Percentiles rank a stretch among this genome's conserved stretches.
These are phyloP conservation scores for Ogataea allantospora DNA, from an alignment of 805 yeast species.

Conservation along the genomic window DNA sequence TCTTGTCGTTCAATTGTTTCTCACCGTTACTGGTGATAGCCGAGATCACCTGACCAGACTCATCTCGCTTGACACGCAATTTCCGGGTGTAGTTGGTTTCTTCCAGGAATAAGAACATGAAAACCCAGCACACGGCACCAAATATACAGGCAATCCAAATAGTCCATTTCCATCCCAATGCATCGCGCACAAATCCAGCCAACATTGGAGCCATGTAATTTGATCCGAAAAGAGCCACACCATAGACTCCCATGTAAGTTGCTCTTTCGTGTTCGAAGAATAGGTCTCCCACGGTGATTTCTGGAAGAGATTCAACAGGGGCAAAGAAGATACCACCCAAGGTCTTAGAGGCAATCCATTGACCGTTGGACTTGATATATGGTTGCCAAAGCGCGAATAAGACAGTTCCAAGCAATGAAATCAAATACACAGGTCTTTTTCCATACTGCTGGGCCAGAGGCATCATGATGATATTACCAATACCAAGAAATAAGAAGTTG, in stretches of 20 bases:
- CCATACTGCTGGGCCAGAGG: conserved; percentile 41
- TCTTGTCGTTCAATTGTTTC: conserved; percentile 4
- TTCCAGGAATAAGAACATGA: conserved; percentile 47
- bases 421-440: conserved; percentile 36
- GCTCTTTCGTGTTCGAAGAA: conserved; percentile 54
- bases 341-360: conserved; percentile 33
- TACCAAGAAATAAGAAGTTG: conserved; percentile 40
- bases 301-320: conserved; percentile 48
- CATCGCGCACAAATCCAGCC: conserved; percentile 54
- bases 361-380: conserved; percentile 31
- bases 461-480: conserved; percentile 37
- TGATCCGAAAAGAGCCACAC: conserved; percentile 52
- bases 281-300: conserved; percentile 47
- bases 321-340: conserved; percentile 34
- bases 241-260: conserved; percentile 47
- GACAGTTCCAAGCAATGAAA: conserved; percentile 32
- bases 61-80: conserved; percentile 3
- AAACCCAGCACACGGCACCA: conserved; percentile 40
- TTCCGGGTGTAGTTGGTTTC: conserved; percentile 50
- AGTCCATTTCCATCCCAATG: conserved; percentile 53
- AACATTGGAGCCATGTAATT: conserved; percentile 58
- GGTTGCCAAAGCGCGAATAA: conserved; percentile 36
- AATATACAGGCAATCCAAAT: conserved; percentile 49
- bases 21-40: conserved; percentile 8
- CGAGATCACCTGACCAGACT: conserved; percentile 2